phyloP scores from a whole-genome alignment of 108 stramenopile species.

The Cyclotella baltica region DNA sequence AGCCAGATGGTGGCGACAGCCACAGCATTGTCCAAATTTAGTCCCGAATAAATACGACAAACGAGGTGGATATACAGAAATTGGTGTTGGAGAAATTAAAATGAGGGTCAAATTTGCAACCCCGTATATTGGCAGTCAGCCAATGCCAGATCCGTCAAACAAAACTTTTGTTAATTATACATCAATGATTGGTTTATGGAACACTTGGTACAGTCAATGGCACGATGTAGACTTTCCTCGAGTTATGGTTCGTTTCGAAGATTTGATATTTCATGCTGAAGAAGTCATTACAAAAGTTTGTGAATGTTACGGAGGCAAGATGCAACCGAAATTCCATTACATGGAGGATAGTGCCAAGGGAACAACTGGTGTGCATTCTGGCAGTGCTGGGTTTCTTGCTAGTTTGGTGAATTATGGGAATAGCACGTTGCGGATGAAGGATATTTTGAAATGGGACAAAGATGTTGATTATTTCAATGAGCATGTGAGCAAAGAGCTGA shows the following conservation, averaged over 20 bases:
- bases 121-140: constrained; percentile 33
- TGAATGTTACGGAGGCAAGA: constrained; percentile 71
- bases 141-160: constrained; percentile 29
- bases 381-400: constrained; percentile 66
- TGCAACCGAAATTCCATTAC: constrained; percentile 57
- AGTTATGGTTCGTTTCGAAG: constrained; percentile 87
- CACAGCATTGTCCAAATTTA: constrained; percentile 74
- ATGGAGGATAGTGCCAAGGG: constrained; percentile 65
- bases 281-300: constrained; percentile 64
- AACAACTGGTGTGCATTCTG: constrained; percentile 57
- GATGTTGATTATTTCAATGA: constrained; percentile 60
- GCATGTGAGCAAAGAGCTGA: constrained; percentile 58
- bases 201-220: constrained; percentile 75
- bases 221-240: constrained; percentile 69
- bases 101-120: constrained; percentile 45
- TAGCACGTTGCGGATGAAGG: constrained; percentile 55
- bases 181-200: constrained; percentile 75
- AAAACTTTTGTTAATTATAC: constrained; percentile 54
- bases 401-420: constrained; percentile 81
- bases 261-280: constrained; percentile 77
- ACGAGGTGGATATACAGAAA: constrained; percentile 23
- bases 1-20: constrained; percentile 61
- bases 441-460: constrained; percentile 49
- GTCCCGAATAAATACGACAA: constrained; percentile 60
- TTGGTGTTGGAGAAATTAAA: constrained; percentile 16